Conservation (phyloP, 169 alveolate species). For the Fabrea salina region DNA sequence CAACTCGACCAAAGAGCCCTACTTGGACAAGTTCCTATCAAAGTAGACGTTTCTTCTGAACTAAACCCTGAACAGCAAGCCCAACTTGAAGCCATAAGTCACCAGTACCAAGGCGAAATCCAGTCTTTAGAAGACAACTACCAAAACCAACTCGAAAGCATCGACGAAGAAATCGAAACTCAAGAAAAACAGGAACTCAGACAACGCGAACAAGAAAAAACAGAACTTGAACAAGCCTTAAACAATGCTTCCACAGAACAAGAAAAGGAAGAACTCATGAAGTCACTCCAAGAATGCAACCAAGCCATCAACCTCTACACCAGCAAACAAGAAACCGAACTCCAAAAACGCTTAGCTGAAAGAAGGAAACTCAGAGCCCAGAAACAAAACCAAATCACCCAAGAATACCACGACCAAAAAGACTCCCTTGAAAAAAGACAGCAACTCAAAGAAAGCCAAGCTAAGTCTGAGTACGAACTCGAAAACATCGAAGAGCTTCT, state of each 20-base stretch:
- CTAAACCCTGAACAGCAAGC: background rate
- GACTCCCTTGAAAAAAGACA: background rate
- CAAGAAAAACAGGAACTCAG: background rate
- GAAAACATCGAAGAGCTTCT: slow-evolving; percentile 8
- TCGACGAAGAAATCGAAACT: background rate
- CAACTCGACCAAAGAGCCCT: background rate
- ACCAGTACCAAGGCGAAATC: background rate
- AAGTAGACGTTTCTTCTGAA: background rate
- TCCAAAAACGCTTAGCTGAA: background rate
- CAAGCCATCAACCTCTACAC: background rate
- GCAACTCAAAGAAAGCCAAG: background rate
- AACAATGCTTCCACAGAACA: background rate
- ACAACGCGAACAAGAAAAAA: background rate
- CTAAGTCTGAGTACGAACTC: background rate
- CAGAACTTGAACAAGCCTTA: background rate
- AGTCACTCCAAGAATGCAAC: background rate
- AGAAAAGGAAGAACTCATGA: background rate
- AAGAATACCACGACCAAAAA: background rate
- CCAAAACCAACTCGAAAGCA: background rate
- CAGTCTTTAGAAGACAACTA: background rate
- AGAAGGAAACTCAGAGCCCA: slow-evolving; percentile 3
- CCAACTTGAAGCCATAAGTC: background rate
- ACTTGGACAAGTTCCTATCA: background rate
- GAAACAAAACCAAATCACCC: background rate
- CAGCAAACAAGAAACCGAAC: background rate